Evolutionary conservation across 2,329 filamentous ascomycete genomes (phyloP), one percentile per base, ranked within the genome.

Genomic region (Talaromyces sp.): DNA sequence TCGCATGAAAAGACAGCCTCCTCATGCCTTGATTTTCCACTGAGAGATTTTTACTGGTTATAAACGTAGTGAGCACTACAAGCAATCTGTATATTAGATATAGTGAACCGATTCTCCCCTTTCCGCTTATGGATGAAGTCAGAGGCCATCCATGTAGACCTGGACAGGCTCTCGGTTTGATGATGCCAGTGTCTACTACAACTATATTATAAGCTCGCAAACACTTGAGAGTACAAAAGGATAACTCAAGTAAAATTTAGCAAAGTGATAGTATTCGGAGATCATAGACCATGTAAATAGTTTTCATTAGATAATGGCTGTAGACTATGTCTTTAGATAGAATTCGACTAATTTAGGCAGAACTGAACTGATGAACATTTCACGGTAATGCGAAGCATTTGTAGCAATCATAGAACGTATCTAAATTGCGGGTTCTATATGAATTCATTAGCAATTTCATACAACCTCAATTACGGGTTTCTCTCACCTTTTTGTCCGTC

Each of bases 401-500:
- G 11, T 12, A 44, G 8, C 21, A 5, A 44, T 44, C 21, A 44
- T 44, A 44, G 42, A 23, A 44, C 18, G 3, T 44, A 44, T 44
- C 42, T 21, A 18, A 44, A 44, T 44, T 44, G 42, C 23, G 5
- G 18, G 11, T 44, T 44, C 42, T 44, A 18, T 5, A 23, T 14
- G 4, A 44, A 23, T 5, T 7, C 23, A 44, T 44, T 23, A 44
- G 42, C 23, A 44, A 12, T 5, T 2, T 5, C n/a, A 12, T 12
- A 3, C 4, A 11, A 23, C 8, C 18, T 23, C 9, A 18, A 23
- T 23, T 5, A 44, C 6, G 23, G 21, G 11, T 12, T 23, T 9
- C 9, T 44, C 37, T n/a, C 50, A 59, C 57, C 57, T 48, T 44
- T 12, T 59, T 50, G 42, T 59, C 57, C 5, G 57, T 59, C 16